Conservation (phyloP, 805 yeast genomes). For the Saturnispora zaruensis region DNA sequence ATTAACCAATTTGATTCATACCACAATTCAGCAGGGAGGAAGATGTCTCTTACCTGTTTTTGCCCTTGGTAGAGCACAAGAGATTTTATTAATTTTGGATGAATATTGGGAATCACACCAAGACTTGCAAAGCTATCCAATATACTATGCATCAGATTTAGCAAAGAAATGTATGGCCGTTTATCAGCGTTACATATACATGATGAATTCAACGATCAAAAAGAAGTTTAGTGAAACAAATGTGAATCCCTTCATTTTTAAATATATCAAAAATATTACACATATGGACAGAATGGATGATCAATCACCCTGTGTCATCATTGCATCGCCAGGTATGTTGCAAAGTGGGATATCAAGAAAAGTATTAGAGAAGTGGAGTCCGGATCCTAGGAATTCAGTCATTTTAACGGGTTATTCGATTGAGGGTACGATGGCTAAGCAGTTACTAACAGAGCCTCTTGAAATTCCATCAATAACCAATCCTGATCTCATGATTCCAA, state of each 20-base stretch:
- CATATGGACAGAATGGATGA: conserved; percentile 82
- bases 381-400: conserved; percentile 84
- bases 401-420: conserved; percentile 95
- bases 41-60: conserved; percentile 88
- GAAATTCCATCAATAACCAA: conserved; percentile 80
- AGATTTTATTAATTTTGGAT: conserved; percentile 77
- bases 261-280: conserved; percentile 70
- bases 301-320: conserved; percentile 89
- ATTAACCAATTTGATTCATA: conserved; percentile 73
- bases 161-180: conserved; percentile 97
- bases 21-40: conserved; percentile 81
- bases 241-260: conserved; percentile 85
- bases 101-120: conserved; percentile 88
- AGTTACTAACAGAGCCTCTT: conserved; percentile 75
- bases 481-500: conserved; percentile 76
- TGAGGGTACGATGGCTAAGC: conserved; percentile 97
- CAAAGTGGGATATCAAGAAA: conserved; percentile 94
- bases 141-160: conserved; percentile 85
- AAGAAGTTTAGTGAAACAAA: conserved; percentile 66
- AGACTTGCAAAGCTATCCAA: conserved; percentile 72
- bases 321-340: conserved; percentile 97
- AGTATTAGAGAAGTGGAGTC: conserved; percentile 92
- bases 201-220: conserved; percentile 92
- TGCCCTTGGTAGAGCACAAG: conserved; percentile 96
- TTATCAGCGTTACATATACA: conserved; percentile 89